Conservation (phyloP, 192 early-diverging fungal species). For the Chytriomyces confervae region DNA sequence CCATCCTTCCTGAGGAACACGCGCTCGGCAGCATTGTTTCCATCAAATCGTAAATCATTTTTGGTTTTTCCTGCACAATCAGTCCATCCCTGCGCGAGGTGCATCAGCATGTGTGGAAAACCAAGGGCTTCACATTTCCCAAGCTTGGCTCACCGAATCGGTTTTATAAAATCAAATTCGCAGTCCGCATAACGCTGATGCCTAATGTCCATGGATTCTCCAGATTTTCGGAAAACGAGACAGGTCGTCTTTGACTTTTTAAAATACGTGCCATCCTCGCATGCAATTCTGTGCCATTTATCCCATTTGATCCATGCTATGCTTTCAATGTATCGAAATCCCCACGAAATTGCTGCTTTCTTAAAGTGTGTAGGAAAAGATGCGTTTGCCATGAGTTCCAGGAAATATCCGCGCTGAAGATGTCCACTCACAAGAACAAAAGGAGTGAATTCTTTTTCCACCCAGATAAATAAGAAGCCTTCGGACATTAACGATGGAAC, state of each 20-base stretch:
- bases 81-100: conserved; percentile 35
- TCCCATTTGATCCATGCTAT: conserved; percentile 93
- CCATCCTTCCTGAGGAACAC: conserved; percentile 63
- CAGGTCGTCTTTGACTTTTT: conserved; percentile 86
- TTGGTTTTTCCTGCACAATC: conserved; percentile 78
- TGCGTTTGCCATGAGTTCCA: background rate
- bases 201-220: conserved; percentile 81
- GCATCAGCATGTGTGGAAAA: too few relatives aligned
- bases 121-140: too few relatives aligned
- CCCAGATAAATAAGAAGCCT: conserved; percentile 94
- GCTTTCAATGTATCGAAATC: conserved; percentile 94
- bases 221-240: conserved; percentile 88
- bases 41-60: conserved; percentile 84
- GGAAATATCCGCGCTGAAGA: background rate
- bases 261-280: conserved; percentile 75
- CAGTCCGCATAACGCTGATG: conserved; percentile 95
- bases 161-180: conserved; percentile 94
- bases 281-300: conserved; percentile 80
- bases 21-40: conserved; percentile 89
- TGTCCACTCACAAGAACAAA: conserved; percentile 62
- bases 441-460: conserved; percentile 90
- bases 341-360: conserved; percentile 74
- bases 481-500: conserved; percentile 69
- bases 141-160: conserved; percentile 32
- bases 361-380: conserved; percentile 13